Conservation (phyloP, 1,284 basidiomycete species). For the Filobasidium uniguttulatum region DNA sequence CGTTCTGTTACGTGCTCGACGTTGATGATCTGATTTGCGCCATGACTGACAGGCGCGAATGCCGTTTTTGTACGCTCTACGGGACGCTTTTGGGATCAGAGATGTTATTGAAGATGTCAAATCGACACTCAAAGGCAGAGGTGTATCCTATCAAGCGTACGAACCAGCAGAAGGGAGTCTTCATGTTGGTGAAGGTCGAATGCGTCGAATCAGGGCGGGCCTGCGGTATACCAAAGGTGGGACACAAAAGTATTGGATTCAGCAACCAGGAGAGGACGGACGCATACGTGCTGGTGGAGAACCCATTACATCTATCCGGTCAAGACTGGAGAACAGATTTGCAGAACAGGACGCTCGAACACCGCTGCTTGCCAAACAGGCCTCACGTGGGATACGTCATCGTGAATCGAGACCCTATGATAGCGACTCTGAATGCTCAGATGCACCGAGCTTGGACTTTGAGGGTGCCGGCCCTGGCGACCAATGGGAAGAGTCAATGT, state of each 20-base stretch:
- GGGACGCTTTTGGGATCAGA: conserved; percentile 70
- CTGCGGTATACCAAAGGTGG: conserved; percentile 81
- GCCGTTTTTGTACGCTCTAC: conserved; percentile 69
- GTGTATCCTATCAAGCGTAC: conserved; percentile 88
- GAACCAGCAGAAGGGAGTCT: conserved; percentile 88
- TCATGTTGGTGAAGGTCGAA: conserved; percentile 68
- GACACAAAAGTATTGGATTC: conserved; percentile 78
- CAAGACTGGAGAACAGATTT: conserved; percentile 41
- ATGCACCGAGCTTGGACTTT: conserved; percentile 31
- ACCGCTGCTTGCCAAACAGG: conserved; percentile 57
- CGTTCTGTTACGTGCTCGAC: not conserved
- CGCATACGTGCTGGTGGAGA: conserved; percentile 30
- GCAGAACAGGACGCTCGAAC: conserved; percentile 54
- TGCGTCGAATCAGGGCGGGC: conserved; percentile 71
- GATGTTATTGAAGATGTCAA: conserved; percentile 81
- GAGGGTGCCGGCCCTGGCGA: conserved; percentile 32
- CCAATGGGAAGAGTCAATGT: conserved; percentile 45
- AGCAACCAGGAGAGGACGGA: conserved; percentile 46
- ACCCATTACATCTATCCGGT: conserved; percentile 36
- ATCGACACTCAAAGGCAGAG: conserved; percentile 68
- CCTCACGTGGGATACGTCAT: conserved; percentile 44
- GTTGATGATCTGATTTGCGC: not conserved
- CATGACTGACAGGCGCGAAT: conserved; percentile 51
- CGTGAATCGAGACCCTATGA: conserved; percentile 7
- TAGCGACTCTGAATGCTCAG: conserved; percentile 32